A percentile compares a stretch with the other conserved stretches of the same genome.
phyloP scores from a whole-genome alignment of 768 basidiomycete genomes.

The Lentinus brumalis region DNA sequence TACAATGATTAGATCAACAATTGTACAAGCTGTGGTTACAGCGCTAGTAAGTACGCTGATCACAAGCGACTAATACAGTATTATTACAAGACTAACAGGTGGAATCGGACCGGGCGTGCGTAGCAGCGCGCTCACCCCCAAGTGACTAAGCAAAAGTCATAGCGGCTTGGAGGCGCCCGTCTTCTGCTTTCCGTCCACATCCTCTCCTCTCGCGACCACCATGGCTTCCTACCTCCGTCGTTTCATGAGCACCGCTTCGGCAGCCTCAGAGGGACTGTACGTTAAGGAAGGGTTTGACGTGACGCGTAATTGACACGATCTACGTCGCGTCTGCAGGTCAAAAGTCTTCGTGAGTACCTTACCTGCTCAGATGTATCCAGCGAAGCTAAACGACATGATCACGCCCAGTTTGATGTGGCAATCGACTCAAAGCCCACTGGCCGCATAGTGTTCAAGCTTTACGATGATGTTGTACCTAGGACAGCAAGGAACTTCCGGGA shows the following conservation, averaged over 20 bases:
- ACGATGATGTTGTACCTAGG: conserved; percentile 50
- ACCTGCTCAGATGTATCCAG: neutral
- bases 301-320: neutral
- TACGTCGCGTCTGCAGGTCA: conserved; percentile 19
- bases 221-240: conserved; percentile 56
- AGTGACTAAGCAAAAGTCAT: too few species aligned
- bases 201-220: neutral
- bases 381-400: neutral
- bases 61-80: too few species aligned
- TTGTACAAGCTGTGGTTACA: too few species aligned
- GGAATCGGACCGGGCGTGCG: too few species aligned
- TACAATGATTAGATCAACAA: too few species aligned
- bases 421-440: conserved; percentile 33
- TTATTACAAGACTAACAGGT: too few species aligned
- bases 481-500: conserved; percentile 59
- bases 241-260: conserved; percentile 51
- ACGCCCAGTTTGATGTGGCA: conserved; percentile 34
- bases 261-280: conserved; percentile 25
- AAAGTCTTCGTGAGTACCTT: conserved; percentile 35
- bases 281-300: neutral
- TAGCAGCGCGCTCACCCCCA: too few species aligned
- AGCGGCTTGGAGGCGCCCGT: too few species aligned
- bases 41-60: too few species aligned
- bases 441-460: conserved; percentile 58
- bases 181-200: too few species aligned